These are phyloP conservation scores for Populus trichocarpa DNA, from an alignment of 441 rosid genomes.

Conservation along the genomic window DNA sequence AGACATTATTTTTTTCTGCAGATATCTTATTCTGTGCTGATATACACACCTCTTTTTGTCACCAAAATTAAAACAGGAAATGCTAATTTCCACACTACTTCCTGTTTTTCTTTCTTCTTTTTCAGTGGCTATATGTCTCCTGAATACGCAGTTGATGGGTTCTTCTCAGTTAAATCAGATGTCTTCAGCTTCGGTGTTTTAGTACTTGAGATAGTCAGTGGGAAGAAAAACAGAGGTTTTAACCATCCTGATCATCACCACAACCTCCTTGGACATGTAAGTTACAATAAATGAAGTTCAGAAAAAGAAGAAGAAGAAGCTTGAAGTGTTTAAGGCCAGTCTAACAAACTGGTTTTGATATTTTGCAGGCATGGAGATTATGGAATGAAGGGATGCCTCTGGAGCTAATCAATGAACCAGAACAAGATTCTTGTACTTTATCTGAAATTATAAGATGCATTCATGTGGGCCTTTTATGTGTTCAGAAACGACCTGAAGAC, in stretches of 20 bases:
- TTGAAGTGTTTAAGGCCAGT: background rate
- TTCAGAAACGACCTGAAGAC: conserved; percentile 13
- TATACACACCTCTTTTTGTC: background rate
- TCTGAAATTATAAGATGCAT: conserved; percentile 20
- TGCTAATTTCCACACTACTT: background rate
- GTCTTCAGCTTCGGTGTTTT: conserved; percentile 21
- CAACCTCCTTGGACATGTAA: conserved; percentile 21
- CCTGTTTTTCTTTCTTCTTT: background rate
- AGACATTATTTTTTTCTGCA: background rate
- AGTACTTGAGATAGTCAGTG: conserved; percentile 18
- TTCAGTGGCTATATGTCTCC: conserved; percentile 23
- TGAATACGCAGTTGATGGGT: conserved; percentile 20
- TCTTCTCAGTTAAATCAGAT: conserved; percentile 22
- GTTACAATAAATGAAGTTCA: background rate
- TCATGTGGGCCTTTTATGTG: conserved; percentile 18
- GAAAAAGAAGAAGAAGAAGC: background rate
- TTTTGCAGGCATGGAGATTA: conserved; percentile 20
- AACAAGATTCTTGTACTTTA: background rate
- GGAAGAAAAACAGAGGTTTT: conserved; percentile 22
- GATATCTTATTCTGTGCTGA: background rate
- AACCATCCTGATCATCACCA: conserved; percentile 9
- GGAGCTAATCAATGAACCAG: conserved; percentile 1
- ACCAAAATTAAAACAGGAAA: background rate
- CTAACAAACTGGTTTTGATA: background rate
- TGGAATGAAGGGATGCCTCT: conserved; percentile 1